A percentile compares a stretch with the other conserved stretches of the same genome.
Evolutionary conservation across 2,329 filamentous ascomycete genomes (phyloP).

Genomic region (Colletotrichum sp.): DNA sequence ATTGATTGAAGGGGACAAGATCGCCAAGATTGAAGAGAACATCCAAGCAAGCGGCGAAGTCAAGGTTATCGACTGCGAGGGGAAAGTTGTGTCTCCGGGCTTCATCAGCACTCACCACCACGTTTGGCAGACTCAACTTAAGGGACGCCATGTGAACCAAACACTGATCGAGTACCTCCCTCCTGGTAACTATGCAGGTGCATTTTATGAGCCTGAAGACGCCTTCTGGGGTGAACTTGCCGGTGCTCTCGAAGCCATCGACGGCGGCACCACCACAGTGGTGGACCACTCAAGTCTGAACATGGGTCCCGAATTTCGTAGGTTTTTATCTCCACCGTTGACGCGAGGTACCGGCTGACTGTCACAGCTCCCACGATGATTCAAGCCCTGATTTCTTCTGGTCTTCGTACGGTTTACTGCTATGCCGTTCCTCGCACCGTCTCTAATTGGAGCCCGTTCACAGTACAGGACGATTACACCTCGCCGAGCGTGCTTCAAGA

Average conservation of each 20-base stretch:
- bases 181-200: conserved; percentile 30
- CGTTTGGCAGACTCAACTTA: conserved; percentile 45
- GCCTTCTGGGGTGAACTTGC: conserved; percentile 50
- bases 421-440: conserved; percentile 39
- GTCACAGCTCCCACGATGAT: conserved; percentile 34
- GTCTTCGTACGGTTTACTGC: conserved; percentile 50
- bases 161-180: conserved; percentile 28
- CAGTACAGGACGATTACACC: conserved; percentile 28
- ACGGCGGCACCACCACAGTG: conserved; percentile 45
- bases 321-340: neutral
- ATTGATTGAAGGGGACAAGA: neutral
- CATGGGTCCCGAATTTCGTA: conserved; percentile 2
- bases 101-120: conserved; percentile 51
- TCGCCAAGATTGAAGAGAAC: conserved; percentile 38
- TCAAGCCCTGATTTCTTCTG: conserved; percentile 41
- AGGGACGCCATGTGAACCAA: conserved; percentile 27
- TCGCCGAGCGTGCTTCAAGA: conserved; percentile 40
- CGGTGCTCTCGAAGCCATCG: conserved; percentile 43
- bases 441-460: conserved; percentile 33
- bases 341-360: accelerated
- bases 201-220: conserved; percentile 34
- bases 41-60: conserved; percentile 32
- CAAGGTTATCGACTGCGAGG: conserved; percentile 42
- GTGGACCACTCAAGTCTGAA: conserved; percentile 22
- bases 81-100: conserved; percentile 44